phyloP scores from a whole-genome alignment of 2,329 filamentous ascomycete genomes.

The Plenodomus lindquistii region DNA sequence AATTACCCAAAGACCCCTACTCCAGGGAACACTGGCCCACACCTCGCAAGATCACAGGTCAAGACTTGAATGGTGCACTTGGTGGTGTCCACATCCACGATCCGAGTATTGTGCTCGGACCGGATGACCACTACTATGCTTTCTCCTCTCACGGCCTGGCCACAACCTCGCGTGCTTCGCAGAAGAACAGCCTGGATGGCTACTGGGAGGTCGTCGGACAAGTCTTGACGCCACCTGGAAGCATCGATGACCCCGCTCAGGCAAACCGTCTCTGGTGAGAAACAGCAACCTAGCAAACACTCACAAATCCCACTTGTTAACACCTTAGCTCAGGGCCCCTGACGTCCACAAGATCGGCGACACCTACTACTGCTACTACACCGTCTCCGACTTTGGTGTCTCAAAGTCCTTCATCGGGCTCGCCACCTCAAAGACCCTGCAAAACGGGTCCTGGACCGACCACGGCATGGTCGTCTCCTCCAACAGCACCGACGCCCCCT shows the following conservation, averaged over 20 bases:
- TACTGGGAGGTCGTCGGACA: slow-evolving; percentile 8
- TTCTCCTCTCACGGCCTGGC: slow-evolving; percentile 9
- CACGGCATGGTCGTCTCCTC: slow-evolving; percentile 53
- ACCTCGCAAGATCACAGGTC: slow-evolving; percentile 6
- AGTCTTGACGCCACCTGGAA: slow-evolving; percentile 8
- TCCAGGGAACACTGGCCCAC: no score
- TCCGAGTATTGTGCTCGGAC: slow-evolving; percentile 9
- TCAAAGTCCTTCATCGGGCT: slow-evolving; percentile 65
- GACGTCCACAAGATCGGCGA: slow-evolving; percentile 60
- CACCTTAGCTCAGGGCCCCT: slow-evolving; percentile 59
- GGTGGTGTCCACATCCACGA: slow-evolving; percentile 9
- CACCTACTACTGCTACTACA: slow-evolving; percentile 65
- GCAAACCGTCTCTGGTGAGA: slow-evolving; percentile 7
- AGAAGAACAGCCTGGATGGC: slow-evolving; percentile 8
- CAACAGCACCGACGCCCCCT: slow-evolving; percentile 44
- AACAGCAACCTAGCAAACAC: neutral
- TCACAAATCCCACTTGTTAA: no score
- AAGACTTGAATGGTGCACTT: slow-evolving; percentile 7
- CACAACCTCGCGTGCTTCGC: slow-evolving; percentile 8
- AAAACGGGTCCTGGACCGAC: slow-evolving; percentile 63
- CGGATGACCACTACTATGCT: slow-evolving; percentile 9
- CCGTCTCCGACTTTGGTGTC: slow-evolving; percentile 61
- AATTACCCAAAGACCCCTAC: no score
- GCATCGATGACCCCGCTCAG: slow-evolving; percentile 4
- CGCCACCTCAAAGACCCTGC: slow-evolving; percentile 52